phyloP scores from a whole-genome alignment of 1,139 yeast species.

The Suhomyces guaymorum region DNA sequence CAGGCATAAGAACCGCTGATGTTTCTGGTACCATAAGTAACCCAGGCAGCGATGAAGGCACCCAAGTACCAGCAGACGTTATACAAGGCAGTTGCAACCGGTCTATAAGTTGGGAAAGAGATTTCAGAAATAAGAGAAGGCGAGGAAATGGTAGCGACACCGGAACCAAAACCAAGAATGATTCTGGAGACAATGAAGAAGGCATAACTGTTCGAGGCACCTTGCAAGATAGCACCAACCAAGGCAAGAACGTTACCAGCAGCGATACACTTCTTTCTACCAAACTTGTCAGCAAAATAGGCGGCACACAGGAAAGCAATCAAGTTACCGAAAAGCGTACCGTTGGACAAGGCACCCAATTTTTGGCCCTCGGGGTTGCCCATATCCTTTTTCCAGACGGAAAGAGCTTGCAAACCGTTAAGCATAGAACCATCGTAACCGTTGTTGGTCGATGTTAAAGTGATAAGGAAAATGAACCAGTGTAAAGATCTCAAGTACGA shows the following conservation, averaged over 20 bases:
- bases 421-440: conserved; percentile 25
- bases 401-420: conserved; percentile 22
- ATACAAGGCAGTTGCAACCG: conserved; percentile 44
- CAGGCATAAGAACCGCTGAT: conserved; percentile 29
- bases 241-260: conserved; percentile 13
- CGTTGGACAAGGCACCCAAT: conserved; percentile 24
- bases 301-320: conserved; percentile 30
- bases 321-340: conserved; percentile 24
- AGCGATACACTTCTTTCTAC: conserved; percentile 35
- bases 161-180: conserved; percentile 44
- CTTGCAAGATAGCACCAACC: conserved; percentile 34
- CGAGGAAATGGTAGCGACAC: conserved; percentile 39
- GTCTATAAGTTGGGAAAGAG: conserved; percentile 51
- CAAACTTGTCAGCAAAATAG: conserved; percentile 42
- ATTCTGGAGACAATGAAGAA: conserved; percentile 41
- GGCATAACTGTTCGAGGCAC: conserved; percentile 33
- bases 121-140: conserved; percentile 41
- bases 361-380: conserved; percentile 19
- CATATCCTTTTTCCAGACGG: conserved; percentile 19
- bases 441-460: conserved; percentile 23
- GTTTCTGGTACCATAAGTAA: conserved; percentile 43
- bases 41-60: conserved; percentile 55
- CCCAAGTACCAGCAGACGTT: conserved; percentile 49
- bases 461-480: conserved; percentile 18
- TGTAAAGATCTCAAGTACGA: conserved; percentile 13